These are phyloP conservation scores for Verticillium zaregamsianum DNA, from an alignment of 2,329 filamentous ascomycete species.

Conservation along the genomic window DNA sequence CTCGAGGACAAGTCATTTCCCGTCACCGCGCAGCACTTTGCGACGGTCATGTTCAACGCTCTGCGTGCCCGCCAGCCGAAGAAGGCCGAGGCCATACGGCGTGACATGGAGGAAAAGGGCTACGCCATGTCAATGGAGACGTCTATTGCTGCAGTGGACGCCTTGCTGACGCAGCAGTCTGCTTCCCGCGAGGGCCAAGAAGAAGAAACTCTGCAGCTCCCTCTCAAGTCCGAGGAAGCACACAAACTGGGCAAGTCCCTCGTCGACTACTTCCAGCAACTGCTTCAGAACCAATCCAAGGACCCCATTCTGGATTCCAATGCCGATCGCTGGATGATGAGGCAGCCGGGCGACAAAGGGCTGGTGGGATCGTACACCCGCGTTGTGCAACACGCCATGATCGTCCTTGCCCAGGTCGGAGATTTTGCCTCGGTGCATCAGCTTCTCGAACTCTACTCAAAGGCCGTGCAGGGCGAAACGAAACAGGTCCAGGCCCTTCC, in stretches of 20 bases:
- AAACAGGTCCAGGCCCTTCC: constrained; percentile 34
- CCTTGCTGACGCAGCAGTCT: constrained; percentile 23
- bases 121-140: constrained; percentile 38
- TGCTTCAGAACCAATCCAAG: constrained; percentile 9
- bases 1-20: constrained; percentile 39
- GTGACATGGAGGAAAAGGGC: constrained; percentile 37
- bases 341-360: neutral
- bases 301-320: neutral
- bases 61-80: constrained; percentile 38
- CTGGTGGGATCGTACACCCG: constrained; percentile 4
- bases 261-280: constrained; percentile 21
- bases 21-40: constrained; percentile 44
- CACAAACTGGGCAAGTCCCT: constrained; percentile 22
- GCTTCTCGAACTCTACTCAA: constrained; percentile 51
- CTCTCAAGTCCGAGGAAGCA: constrained; percentile 13
- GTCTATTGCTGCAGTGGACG: constrained; percentile 37
- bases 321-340: neutral
- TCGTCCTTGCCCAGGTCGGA: constrained; percentile 28
- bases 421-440: constrained; percentile 51
- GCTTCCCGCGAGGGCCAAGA: neutral
- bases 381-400: constrained; percentile 18
- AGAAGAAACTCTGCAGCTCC: neutral
- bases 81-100: constrained; percentile 36
- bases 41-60: constrained; percentile 49
- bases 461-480: constrained; percentile 30